Evolutionary conservation across 78 protist genomes (phyloP).

Genomic region (Pelomyxa schiedti): DNA sequence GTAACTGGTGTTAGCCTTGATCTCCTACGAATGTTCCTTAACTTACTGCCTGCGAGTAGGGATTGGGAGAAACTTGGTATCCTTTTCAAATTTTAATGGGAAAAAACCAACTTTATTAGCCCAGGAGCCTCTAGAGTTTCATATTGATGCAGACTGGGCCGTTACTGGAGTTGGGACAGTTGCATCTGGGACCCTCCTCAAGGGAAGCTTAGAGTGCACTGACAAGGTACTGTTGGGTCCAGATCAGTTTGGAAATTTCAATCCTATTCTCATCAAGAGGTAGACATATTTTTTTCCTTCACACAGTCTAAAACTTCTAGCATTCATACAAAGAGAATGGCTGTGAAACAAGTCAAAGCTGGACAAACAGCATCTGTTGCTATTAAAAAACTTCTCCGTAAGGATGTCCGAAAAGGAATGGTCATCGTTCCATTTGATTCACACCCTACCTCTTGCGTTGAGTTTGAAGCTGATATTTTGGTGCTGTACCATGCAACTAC

Average conservation of each 20-base stretch:
- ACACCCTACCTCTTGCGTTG: slow-evolving; percentile 10
- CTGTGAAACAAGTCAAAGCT: slow-evolving; percentile 54
- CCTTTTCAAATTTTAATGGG: slow-evolving; percentile 38
- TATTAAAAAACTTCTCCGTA: slow-evolving; percentile 58
- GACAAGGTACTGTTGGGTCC: slow-evolving; percentile 77
- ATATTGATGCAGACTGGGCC: slow-evolving; percentile 21
- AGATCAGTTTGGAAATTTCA: slow-evolving; percentile 58
- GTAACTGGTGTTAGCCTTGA: slow-evolving; percentile 79
- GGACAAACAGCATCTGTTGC: slow-evolving; percentile 75
- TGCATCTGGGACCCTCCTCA: slow-evolving; percentile 67
- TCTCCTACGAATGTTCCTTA: slow-evolving; percentile 55
- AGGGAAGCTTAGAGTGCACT: slow-evolving; percentile 40
- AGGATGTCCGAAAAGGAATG: slow-evolving; percentile 76
- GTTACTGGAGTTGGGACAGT: slow-evolving; percentile 78
- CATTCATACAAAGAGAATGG: slow-evolving; percentile 51
- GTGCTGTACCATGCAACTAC: slow-evolving; percentile 87
- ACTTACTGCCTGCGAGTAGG: slow-evolving; percentile 60
- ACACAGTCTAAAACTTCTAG: not conserved
- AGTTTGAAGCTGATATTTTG: slow-evolving; percentile 76
- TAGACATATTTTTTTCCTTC: not conserved
- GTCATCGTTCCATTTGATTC: slow-evolving; percentile 28
- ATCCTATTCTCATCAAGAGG: slow-evolving; percentile 45
- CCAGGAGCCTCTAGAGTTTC: slow-evolving; percentile 8
- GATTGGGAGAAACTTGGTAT: slow-evolving; percentile 29
- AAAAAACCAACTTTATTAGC: slow-evolving; percentile 50